Evolutionary conservation across 1,284 basidiomycete genomes (phyloP).

Genomic region (Acaromyces ingoldii): DNA sequence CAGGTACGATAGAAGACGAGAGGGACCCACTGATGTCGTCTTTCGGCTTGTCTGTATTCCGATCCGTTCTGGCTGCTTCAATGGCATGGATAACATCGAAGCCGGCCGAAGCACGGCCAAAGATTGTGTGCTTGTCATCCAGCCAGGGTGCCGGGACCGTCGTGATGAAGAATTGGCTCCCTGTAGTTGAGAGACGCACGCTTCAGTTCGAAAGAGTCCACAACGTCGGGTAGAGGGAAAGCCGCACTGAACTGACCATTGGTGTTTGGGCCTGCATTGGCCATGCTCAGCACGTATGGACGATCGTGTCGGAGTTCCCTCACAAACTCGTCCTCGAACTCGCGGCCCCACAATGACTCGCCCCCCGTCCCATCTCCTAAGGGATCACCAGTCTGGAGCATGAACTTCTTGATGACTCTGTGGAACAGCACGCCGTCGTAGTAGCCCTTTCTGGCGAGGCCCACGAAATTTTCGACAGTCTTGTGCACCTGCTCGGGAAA

Average conservation of each 20-base stretch:
- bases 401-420: slow-evolving; percentile 96
- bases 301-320: slow-evolving; percentile 84
- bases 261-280: slow-evolving; percentile 89
- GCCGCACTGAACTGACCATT: slow-evolving; percentile 60
- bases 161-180: slow-evolving; percentile 97
- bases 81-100: slow-evolving; percentile 67
- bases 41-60: slow-evolving; percentile 51
- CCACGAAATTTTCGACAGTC: slow-evolving; percentile 95
- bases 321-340: slow-evolving; percentile 94
- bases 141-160: slow-evolving; percentile 93
- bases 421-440: slow-evolving; percentile 95
- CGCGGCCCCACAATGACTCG: slow-evolving; percentile 79
- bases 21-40: slow-evolving; percentile 30
- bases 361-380: slow-evolving; percentile 97
- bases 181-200: not conserved
- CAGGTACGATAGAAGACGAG: too few species aligned
- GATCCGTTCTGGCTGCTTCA: slow-evolving; percentile 63
- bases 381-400: slow-evolving; percentile 98
- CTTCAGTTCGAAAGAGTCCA: not conserved
- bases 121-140: slow-evolving; percentile 60
- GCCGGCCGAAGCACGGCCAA: slow-evolving; percentile 57
- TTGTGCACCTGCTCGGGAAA: slow-evolving; percentile 89
- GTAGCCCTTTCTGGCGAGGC: slow-evolving; percentile 83
- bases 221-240: not conserved
- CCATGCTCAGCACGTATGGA: slow-evolving; percentile 97